Conservation (phyloP, 202 grass and related monocot species). For the Dendrocalamus latiflorus region DNA sequence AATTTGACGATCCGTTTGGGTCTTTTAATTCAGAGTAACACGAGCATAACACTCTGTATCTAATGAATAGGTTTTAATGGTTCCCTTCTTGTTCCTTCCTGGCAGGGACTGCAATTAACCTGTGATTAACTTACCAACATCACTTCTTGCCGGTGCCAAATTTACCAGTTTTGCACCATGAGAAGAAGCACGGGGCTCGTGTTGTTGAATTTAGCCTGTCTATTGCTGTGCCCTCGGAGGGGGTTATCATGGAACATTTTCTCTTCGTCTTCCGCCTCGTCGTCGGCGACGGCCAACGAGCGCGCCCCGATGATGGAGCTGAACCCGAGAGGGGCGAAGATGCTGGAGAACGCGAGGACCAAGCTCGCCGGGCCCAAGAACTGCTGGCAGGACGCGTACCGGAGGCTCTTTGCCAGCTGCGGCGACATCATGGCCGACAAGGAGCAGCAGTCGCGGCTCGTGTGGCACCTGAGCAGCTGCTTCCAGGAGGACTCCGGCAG, state of each 20-base stretch:
- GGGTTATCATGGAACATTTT: too few species aligned
- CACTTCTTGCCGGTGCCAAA: neutral
- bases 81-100: conserved; percentile 13
- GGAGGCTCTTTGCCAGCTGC: conserved; percentile 68
- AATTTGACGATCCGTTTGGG: neutral
- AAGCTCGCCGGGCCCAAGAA: too few species aligned
- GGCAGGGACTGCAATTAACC: conserved; percentile 21
- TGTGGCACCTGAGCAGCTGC: too few species aligned
- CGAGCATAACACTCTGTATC: neutral
- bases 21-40: neutral
- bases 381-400: conserved; percentile 91
- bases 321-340: too few species aligned
- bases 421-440: too few species aligned
- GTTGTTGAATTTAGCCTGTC: conserved; percentile 21
- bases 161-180: neutral
- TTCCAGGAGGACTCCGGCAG: conserved; percentile 88
- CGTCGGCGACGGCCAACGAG: too few species aligned
- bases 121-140: neutral
- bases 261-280: too few species aligned
- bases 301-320: too few species aligned
- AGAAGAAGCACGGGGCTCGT: neutral
- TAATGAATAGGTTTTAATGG: neutral
- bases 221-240: conserved; percentile 25
- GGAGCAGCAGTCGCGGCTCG: too few species aligned
- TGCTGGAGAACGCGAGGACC: conserved; percentile 78